Evolutionary conservation across 257 asterid species (phyloP).

Genomic region (Echium plantagineum): DNA sequence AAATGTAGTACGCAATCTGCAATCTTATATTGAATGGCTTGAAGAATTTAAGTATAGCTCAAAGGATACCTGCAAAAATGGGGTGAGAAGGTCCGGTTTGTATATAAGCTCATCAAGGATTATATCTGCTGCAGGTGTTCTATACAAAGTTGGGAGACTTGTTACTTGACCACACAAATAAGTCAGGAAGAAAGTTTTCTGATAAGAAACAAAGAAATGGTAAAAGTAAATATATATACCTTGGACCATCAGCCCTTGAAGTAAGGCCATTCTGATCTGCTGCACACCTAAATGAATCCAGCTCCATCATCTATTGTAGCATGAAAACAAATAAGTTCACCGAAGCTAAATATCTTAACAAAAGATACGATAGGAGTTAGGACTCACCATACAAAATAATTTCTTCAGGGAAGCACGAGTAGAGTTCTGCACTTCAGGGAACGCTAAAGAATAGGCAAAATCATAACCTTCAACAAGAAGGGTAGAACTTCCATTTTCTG

Average conservation of each 20-base stretch:
- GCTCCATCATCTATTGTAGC: constrained; percentile 55
- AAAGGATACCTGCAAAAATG: constrained; percentile 68
- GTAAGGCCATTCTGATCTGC: constrained; percentile 69
- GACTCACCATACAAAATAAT: constrained; percentile 50
- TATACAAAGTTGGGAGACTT: constrained; percentile 28
- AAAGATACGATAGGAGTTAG: constrained; percentile 18
- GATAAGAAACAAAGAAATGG: neutral
- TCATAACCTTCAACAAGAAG: constrained; percentile 19
- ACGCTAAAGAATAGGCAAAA: constrained; percentile 36
- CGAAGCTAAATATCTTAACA: constrained; percentile 8
- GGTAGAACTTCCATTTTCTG: constrained; percentile 17
- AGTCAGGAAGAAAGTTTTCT: neutral
- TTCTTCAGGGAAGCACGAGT: constrained; percentile 45
- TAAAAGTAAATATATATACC: constrained; percentile 25
- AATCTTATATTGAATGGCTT: neutral
- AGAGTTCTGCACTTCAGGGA: constrained; percentile 49
- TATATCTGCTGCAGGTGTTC: constrained; percentile 66
- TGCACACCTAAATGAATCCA: constrained; percentile 48
- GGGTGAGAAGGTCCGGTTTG: constrained; percentile 33
- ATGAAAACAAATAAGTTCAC: constrained; percentile 8
- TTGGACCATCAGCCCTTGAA: constrained; percentile 72
- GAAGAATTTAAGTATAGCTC: neutral
- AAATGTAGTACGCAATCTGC: neutral
- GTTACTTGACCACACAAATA: constrained; percentile 2
- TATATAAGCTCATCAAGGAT: constrained; percentile 74